A percentile compares a stretch with the other conserved stretches of the same genome.
Evolutionary conservation across 2,329 filamentous ascomycete genomes (phyloP).

Genomic region (Aspergillus jensenii): DNA sequence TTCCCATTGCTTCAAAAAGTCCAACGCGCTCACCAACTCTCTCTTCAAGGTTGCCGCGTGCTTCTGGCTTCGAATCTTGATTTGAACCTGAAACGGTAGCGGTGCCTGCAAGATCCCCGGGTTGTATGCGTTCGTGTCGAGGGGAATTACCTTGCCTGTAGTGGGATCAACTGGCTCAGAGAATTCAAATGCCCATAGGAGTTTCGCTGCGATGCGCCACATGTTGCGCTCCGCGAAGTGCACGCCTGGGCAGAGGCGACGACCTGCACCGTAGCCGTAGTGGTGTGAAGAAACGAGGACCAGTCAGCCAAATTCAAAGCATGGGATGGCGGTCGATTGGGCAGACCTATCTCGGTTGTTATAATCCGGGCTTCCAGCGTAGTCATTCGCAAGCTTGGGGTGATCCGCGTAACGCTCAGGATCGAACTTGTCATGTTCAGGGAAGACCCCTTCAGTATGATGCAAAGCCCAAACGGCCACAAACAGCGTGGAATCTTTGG

Average conservation of each 20-base stretch:
- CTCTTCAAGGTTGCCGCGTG: background rate
- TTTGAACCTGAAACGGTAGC: background rate
- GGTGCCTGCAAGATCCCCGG: background rate
- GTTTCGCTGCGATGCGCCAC: constrained; percentile 26
- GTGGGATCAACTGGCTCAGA: background rate
- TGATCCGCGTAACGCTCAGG: constrained; percentile 31
- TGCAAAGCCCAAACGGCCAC: constrained; percentile 53
- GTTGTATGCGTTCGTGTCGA: background rate
- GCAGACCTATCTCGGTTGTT: constrained; percentile 31
- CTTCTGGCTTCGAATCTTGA: background rate
- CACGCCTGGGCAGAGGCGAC: constrained; percentile 33
- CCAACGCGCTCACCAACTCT: background rate
- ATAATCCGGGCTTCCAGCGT: constrained; percentile 21
- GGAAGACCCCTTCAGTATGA: constrained; percentile 23
- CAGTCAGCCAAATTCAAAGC: background rate
- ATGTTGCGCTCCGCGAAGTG: constrained; percentile 34
- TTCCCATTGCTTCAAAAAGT: background rate
- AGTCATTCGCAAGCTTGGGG: constrained; percentile 27
- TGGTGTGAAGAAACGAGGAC: constrained; percentile 5
- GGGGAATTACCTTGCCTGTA: background rate
- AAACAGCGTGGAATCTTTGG: constrained; percentile 45
- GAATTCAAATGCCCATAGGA: constrained; percentile 33
- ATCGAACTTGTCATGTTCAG: constrained; percentile 29
- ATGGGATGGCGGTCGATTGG: background rate
- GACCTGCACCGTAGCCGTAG: constrained; percentile 25